Evolutionary conservation across 306 rosid genomes (phyloP).

Genomic region (Casuarina equisetifolia): DNA sequence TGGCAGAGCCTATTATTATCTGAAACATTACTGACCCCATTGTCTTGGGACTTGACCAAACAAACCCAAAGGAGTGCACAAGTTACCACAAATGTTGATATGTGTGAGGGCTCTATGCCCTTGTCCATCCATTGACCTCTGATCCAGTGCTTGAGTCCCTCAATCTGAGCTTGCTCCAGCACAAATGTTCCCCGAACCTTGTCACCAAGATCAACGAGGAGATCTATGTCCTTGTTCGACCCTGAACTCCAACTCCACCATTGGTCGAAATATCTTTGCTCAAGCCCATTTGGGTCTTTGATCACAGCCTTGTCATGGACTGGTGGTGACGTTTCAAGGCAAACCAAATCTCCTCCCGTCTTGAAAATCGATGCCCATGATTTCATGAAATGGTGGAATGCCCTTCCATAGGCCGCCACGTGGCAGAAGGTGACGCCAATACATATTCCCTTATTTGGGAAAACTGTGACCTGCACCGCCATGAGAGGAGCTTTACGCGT

Average conservation of each 20-base stretch:
- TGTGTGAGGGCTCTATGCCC: not conserved
- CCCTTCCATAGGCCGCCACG: conserved; percentile 18
- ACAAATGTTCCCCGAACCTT: conserved; percentile 21
- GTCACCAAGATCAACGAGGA: not conserved
- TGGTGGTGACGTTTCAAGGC: conserved; percentile 21
- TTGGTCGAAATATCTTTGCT: not conserved
- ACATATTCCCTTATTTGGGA: conserved; percentile 24
- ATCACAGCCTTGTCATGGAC: conserved; percentile 18
- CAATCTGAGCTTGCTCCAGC: conserved; percentile 12
- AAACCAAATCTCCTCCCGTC: conserved; percentile 1
- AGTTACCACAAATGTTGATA: conserved; percentile 38
- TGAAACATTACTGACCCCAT: not conserved
- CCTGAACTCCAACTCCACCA: not conserved
- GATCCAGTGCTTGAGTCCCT: conserved; percentile 24
- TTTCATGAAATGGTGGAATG: conserved; percentile 36
- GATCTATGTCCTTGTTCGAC: not conserved
- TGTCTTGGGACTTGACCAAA: conserved; percentile 11
- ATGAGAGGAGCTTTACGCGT: conserved; percentile 14
- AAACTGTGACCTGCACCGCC: conserved; percentile 32
- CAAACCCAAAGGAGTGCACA: conserved; percentile 37
- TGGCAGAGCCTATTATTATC: not conserved
- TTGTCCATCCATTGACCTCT: not conserved
- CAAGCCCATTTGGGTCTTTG: conserved; percentile 30
- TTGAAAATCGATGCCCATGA: conserved; percentile 38
- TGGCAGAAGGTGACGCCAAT: conserved; percentile 25